Conservation (phyloP, 352 stramenopile species). For the Globisporangium takayamanum region DNA sequence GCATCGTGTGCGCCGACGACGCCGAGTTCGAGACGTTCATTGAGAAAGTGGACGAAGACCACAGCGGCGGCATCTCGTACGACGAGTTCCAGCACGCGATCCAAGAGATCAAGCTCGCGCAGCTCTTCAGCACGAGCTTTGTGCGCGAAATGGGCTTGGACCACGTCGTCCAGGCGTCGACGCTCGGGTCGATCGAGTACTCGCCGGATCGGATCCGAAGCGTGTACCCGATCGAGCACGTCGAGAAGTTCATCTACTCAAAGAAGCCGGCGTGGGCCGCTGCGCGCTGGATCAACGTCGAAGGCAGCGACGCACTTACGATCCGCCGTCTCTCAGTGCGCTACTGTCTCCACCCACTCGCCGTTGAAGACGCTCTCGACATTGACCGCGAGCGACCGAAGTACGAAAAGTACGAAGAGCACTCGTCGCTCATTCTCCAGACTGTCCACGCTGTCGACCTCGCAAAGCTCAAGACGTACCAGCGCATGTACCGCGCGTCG, state of each 20-base stretch:
- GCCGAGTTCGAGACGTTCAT: slow-evolving; percentile 68
- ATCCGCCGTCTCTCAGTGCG: slow-evolving; percentile 72
- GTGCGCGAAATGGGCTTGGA: slow-evolving; percentile 29
- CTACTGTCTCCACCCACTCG: slow-evolving; percentile 78
- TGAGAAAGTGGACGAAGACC: slow-evolving; percentile 70
- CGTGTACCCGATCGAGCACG: slow-evolving; percentile 55
- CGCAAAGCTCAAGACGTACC: slow-evolving; percentile 49
- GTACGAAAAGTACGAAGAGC: slow-evolving; percentile 83
- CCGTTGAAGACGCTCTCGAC: slow-evolving; percentile 79
- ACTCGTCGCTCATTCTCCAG: slow-evolving; percentile 72
- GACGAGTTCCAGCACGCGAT: slow-evolving; percentile 84
- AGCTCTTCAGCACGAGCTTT: slow-evolving; percentile 72
- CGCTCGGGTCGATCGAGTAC: slow-evolving; percentile 73
- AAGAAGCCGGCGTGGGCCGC: slow-evolving; percentile 60
- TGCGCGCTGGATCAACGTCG: slow-evolving; percentile 82
- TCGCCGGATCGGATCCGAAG: slow-evolving; percentile 65
- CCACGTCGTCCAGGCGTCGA: slow-evolving; percentile 10
- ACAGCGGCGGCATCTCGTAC: slow-evolving; percentile 79
- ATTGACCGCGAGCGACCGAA: slow-evolving; percentile 75
- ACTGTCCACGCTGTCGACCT: slow-evolving; percentile 51
- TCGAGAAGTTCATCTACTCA: slow-evolving; percentile 85
- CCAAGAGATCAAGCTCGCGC: slow-evolving; percentile 84
- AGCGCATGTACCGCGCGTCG: slow-evolving; percentile 65
- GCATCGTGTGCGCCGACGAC: slow-evolving; percentile 58
- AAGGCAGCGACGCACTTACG: slow-evolving; percentile 52